These are phyloP conservation scores for Purpureocillium lavendulum DNA, from an alignment of 2,329 filamentous ascomycete species.

Conservation along the genomic window DNA sequence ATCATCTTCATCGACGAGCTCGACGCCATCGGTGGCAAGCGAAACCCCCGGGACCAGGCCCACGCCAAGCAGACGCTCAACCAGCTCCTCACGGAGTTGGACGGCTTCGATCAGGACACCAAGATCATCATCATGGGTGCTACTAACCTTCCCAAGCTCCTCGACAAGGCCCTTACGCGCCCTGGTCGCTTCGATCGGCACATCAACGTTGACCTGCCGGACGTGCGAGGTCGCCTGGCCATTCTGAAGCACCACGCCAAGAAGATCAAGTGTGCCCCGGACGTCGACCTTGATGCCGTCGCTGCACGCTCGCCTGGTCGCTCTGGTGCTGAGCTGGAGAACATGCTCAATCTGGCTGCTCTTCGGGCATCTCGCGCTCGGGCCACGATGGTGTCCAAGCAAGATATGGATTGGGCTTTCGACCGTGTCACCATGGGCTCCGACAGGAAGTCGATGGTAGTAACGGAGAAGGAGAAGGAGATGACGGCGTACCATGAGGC, in stretches of 20 bases:
- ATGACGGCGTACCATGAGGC: conserved; percentile 97
- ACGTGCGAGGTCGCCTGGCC: conserved; percentile 85
- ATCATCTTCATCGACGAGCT: conserved; percentile 96
- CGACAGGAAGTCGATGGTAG: conserved; percentile 81
- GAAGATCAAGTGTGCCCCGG: conserved; percentile 71
- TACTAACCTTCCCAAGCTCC: conserved; percentile 88
- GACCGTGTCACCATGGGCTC: conserved; percentile 97
- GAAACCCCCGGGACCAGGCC: conserved; percentile 85
- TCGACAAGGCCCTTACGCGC: conserved; percentile 90
- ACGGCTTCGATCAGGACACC: conserved; percentile 91
- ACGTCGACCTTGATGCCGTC: conserved; percentile 77
- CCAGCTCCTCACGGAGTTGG: conserved; percentile 90
- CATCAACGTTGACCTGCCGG: conserved; percentile 79
- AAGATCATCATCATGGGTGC: conserved; percentile 94
- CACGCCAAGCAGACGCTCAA: conserved; percentile 98
- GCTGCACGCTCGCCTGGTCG: conserved; percentile 85
- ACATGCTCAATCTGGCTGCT: conserved; percentile 92
- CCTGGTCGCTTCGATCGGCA: conserved; percentile 95
- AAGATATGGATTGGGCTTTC: conserved; percentile 93
- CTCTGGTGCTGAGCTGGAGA: conserved; percentile 92
- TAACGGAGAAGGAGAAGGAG: conserved; percentile 87
- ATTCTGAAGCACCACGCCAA: conserved; percentile 92
- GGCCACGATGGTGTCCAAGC: conserved; percentile 62
- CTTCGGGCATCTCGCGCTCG: conserved; percentile 89
- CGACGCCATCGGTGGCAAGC: conserved; percentile 88